Conservation (phyloP, 805 yeast genomes). For the Isabelozyma rhagii region DNA sequence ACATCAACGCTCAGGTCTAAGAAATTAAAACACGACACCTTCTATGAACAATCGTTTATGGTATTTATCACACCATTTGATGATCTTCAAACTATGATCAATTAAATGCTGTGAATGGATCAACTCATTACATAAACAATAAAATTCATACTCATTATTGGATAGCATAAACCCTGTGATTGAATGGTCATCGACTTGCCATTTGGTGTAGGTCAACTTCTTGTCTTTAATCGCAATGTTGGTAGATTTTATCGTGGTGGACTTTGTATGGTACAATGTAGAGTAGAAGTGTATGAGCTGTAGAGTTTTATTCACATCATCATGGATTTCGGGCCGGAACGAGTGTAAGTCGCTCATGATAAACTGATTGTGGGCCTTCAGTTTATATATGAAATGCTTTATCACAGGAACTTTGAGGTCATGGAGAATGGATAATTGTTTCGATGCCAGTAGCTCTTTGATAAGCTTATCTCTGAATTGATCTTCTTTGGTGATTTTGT, state of each 20-base stretch:
- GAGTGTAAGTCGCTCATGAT: slow-evolving; percentile 39
- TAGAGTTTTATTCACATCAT: slow-evolving; percentile 23
- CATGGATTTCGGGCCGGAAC: slow-evolving; percentile 11
- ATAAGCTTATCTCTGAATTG: slow-evolving; percentile 16
- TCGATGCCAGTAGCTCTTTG: slow-evolving; percentile 17
- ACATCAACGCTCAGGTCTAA: neutral
- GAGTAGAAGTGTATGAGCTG: slow-evolving; percentile 38
- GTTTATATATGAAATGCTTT: slow-evolving; percentile 79
- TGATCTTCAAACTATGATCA: slow-evolving; percentile 58
- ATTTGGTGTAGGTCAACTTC: slow-evolving; percentile 44
- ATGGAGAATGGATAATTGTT: slow-evolving; percentile 14
- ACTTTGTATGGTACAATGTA: slow-evolving; percentile 19
- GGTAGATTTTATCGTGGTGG: slow-evolving; percentile 15
- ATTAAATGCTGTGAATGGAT: slow-evolving; percentile 57
- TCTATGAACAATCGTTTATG: slow-evolving; percentile 69
- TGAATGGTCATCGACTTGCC: slow-evolving; percentile 23
- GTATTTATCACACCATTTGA: slow-evolving; percentile 73
- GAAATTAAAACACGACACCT: slow-evolving; percentile 53
- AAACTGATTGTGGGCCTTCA: slow-evolving; percentile 65
- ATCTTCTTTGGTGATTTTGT: slow-evolving; percentile 19
- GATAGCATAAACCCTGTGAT: slow-evolving; percentile 37
- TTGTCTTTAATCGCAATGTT: slow-evolving; percentile 29
- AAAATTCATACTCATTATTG: slow-evolving; percentile 32
- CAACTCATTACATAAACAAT: slow-evolving; percentile 40
- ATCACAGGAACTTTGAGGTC: slow-evolving; percentile 39